Conservation (phyloP, 1,139 yeast species). For the Scheffersomyces titani region DNA sequence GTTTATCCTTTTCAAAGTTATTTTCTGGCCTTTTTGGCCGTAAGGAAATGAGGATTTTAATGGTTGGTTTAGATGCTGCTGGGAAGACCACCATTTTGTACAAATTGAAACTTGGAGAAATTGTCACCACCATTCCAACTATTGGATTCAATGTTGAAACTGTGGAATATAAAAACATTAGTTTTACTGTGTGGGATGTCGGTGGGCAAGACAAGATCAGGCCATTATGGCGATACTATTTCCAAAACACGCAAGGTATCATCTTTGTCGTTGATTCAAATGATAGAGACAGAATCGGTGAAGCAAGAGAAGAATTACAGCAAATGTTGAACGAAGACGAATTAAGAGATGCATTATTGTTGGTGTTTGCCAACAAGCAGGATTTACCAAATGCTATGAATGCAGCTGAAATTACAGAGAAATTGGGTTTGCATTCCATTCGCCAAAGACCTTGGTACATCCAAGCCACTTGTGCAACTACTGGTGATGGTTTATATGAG, state of each 20-base stretch:
- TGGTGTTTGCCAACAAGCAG: slow-evolving; percentile 45
- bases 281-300: slow-evolving; percentile 47
- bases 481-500: slow-evolving; percentile 46
- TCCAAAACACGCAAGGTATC: slow-evolving; percentile 46
- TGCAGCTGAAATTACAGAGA: slow-evolving; percentile 47
- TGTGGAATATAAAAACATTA: slow-evolving; percentile 43
- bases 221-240: slow-evolving; percentile 47
- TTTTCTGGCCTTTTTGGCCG: slow-evolving; percentile 69
- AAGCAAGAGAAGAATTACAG: slow-evolving; percentile 46
- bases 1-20: slow-evolving; percentile 81
- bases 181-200: slow-evolving; percentile 46
- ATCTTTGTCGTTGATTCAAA: slow-evolving; percentile 45
- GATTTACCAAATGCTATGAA: slow-evolving; percentile 48
- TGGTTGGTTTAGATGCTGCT: slow-evolving; percentile 48
- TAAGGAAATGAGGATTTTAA: slow-evolving; percentile 45
- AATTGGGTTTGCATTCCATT: slow-evolving; percentile 43
- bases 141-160: slow-evolving; percentile 46
- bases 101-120: slow-evolving; percentile 44
- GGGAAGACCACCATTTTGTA: slow-evolving; percentile 46
- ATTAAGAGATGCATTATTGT: slow-evolving; percentile 43
- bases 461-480: slow-evolving; percentile 45
- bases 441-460: slow-evolving; percentile 48
- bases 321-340: slow-evolving; percentile 47
- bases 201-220: slow-evolving; percentile 48
- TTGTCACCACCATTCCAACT: slow-evolving; percentile 44